Percentiles rank a stretch among this genome's conserved stretches.
Evolutionary conservation across 768 basidiomycete species (phyloP).

Genomic region (Boletus vermiculosoides): DNA sequence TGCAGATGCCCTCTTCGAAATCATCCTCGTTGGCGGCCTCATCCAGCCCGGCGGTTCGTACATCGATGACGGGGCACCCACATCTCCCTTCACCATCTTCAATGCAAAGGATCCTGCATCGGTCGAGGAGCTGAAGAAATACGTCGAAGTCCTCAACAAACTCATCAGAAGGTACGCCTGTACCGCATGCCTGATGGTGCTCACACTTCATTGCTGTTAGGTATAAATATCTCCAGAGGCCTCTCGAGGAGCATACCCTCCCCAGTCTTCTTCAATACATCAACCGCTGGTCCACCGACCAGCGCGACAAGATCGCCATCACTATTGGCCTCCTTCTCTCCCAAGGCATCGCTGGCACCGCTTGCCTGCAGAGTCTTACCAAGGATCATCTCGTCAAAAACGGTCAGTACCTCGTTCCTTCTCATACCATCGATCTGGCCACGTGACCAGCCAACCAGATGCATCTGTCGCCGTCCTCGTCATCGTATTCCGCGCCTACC

Average conservation of each 20-base stretch:
- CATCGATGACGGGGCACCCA: constrained; percentile 81
- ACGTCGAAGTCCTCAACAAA: constrained; percentile 92
- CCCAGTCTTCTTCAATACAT: constrained; percentile 86
- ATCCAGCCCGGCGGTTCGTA: constrained; percentile 94
- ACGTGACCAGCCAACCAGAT: constrained; percentile 44
- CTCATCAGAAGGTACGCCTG: constrained; percentile 80
- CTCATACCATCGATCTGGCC: background rate
- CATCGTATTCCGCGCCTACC: constrained; percentile 76
- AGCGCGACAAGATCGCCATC: constrained; percentile 81
- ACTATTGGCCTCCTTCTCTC: constrained; percentile 81
- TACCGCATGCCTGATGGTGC: constrained; percentile 3
- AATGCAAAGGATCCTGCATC: constrained; percentile 76
- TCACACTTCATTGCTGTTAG: constrained; percentile 39
- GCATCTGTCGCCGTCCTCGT: constrained; percentile 76
- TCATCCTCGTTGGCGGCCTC: constrained; percentile 92
- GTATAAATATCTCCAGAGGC: constrained; percentile 99
- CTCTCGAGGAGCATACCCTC: constrained; percentile 83
- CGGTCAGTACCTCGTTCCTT: constrained; percentile 42
- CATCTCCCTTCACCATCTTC: constrained; percentile 87
- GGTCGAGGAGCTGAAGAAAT: constrained; percentile 86
- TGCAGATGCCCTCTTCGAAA: constrained; percentile 94
- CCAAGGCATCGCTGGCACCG: constrained; percentile 76
- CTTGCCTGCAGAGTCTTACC: constrained; percentile 76
- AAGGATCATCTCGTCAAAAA: constrained; percentile 98
- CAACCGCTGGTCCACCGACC: constrained; percentile 74